Percentiles rank a stretch among this genome's conserved stretches.
These are phyloP conservation scores for Posidonia oceanica DNA, from an alignment of 116 monocot genomes.

Conservation along the genomic window DNA sequence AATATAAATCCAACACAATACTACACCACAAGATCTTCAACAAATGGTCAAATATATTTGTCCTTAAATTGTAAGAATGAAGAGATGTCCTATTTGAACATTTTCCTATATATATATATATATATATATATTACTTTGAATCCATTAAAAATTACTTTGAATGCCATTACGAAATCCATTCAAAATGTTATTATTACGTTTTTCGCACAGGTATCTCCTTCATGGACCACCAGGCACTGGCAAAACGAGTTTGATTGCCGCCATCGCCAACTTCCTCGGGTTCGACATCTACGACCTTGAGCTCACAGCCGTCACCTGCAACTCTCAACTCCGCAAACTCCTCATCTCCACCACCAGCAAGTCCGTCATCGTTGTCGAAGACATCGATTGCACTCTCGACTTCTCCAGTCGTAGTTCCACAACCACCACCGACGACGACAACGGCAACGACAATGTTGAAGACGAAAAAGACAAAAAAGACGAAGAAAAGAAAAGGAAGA, in stretches of 20 bases:
- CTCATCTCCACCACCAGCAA: conserved; percentile 19
- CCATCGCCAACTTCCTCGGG: conserved; percentile 26
- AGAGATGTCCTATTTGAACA: no score
- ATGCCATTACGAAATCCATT: no score
- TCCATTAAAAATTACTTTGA: no score
- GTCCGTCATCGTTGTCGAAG: conserved; percentile 30
- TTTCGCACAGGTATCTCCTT: conserved; percentile 16
- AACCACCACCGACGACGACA: neutral
- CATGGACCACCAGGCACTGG: conserved; percentile 25
- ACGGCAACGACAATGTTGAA: neutral
- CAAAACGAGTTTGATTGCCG: conserved; percentile 20
- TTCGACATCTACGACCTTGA: conserved; percentile 31
- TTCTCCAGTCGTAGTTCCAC: conserved; percentile 15
- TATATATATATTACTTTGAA: no score
- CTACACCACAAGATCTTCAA: no score
- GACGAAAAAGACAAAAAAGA: neutral
- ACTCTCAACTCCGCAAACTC: conserved; percentile 21
- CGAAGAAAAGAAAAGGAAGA: no score
- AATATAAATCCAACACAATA: no score
- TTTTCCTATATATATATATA: no score
- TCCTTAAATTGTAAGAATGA: no score
- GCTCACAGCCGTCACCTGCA: conserved; percentile 22
- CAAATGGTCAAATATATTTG: no score
- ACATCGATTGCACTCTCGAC: conserved; percentile 26
- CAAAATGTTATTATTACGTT: no score